Percentiles rank a stretch among this genome's conserved stretches.
Evolutionary conservation across 2,329 filamentous ascomycete genomes (phyloP).

Genomic region (Fusarium sp.): DNA sequence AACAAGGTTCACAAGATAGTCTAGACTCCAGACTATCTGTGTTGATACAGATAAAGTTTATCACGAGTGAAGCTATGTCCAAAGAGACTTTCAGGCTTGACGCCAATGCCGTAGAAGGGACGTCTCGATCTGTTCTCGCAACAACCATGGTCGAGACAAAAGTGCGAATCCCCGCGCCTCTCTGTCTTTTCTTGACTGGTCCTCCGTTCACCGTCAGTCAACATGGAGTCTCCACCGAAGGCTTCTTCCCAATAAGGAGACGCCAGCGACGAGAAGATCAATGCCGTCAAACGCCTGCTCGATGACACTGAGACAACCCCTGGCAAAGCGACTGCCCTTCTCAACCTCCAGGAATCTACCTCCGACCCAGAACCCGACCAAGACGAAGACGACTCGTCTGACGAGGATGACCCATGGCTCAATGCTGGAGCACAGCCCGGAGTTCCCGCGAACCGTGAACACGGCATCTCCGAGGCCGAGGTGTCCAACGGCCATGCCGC

Average conservation of each 20-base stretch:
- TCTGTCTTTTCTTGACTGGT: background rate
- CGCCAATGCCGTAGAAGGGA: background rate
- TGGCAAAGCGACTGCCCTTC: background rate
- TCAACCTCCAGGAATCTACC: background rate
- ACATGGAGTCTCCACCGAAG: background rate
- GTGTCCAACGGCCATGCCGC: background rate
- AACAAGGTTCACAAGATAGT: background rate
- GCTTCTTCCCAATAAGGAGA: background rate
- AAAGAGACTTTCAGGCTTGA: background rate
- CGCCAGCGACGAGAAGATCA: background rate
- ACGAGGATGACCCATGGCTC: background rate
- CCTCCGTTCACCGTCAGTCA: background rate
- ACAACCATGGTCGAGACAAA: background rate
- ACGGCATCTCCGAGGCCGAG: background rate
- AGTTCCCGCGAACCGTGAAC: background rate
- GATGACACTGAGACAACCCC: background rate
- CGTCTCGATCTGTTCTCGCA: background rate
- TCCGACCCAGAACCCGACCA: background rate
- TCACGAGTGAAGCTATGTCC: background rate
- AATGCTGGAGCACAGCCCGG: background rate
- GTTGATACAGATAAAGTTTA: background rate
- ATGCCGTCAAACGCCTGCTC: background rate
- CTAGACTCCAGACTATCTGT: background rate
- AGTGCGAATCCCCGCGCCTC: background rate
- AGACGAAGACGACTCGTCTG: background rate